phyloP scores from a whole-genome alignment of 2,329 filamentous ascomycete species.

The Ceratocystis variospora region DNA sequence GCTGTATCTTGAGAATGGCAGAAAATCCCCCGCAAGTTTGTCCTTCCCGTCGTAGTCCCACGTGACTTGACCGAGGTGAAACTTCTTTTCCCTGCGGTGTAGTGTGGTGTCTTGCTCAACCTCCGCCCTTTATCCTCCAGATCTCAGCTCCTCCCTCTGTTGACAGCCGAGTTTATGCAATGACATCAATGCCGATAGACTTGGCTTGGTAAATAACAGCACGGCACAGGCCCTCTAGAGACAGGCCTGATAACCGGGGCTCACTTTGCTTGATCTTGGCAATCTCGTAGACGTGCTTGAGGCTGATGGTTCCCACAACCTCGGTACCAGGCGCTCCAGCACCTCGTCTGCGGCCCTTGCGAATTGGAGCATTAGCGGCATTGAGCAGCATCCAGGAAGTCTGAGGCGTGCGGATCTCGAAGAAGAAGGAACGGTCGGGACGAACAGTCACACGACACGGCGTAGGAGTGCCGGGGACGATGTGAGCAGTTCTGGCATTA shows the following conservation, averaged over 20 bases:
- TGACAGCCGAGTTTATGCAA: conserved; percentile 35
- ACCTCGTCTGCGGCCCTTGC: conserved; percentile 66
- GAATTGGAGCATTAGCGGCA: conserved; percentile 61
- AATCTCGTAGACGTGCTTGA: conserved; percentile 97
- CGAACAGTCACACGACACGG: conserved; percentile 85
- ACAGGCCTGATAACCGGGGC: conserved; percentile 56
- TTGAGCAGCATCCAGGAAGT: conserved; percentile 80
- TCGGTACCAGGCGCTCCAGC: conserved; percentile 63
- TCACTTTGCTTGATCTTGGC: conserved; percentile 87
- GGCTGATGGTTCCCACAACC: conserved; percentile 65
- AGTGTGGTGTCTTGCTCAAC: neutral
- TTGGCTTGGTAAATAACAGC: conserved; percentile 62
- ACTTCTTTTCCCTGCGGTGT: neutral
- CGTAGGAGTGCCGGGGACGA: conserved; percentile 68
- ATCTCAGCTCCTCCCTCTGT: neutral
- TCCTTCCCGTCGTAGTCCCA: neutral
- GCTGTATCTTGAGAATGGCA: neutral
- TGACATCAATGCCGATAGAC: conserved; percentile 59
- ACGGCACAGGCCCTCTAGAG: conserved; percentile 57
- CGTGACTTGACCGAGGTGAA: neutral
- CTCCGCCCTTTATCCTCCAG: neutral
- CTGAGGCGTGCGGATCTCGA: conserved; percentile 87
- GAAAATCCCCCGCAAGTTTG: neutral
- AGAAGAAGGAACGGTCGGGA: conserved; percentile 82
- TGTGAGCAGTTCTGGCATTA: conserved; percentile 83